Evolutionary conservation across 768 basidiomycete genomes (phyloP).

Genomic region (Tulasnella sp.): DNA sequence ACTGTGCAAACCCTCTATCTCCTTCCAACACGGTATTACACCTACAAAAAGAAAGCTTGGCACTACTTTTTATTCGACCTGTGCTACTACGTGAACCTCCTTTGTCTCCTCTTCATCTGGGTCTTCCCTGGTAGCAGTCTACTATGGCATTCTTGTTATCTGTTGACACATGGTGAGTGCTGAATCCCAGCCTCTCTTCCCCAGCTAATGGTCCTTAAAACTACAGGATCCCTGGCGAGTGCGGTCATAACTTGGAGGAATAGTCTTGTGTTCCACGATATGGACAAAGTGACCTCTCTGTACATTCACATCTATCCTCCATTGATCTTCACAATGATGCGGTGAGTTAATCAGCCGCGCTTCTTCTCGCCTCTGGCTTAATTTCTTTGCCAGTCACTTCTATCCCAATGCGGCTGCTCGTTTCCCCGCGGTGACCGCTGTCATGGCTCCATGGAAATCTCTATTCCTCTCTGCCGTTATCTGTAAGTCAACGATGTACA

Average conservation of each 20-base stretch:
- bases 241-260: conserved; percentile 99
- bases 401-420: conserved; percentile 71
- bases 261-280: conserved; percentile 94
- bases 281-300: conserved; percentile 90
- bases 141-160: conserved; percentile 88
- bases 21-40: conserved; percentile 72
- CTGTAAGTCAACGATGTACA: conserved; percentile 48
- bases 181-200: not conserved
- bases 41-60: conserved; percentile 87
- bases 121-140: conserved; percentile 64
- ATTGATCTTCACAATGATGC: conserved; percentile 82
- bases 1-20: conserved; percentile 70
- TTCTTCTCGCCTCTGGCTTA: not conserved
- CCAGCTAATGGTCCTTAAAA: not conserved
- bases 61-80: conserved; percentile 50
- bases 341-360: conserved; percentile 43
- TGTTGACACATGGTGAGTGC: conserved; percentile 64
- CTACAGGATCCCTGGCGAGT: conserved; percentile 63
- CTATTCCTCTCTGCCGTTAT: conserved; percentile 73
- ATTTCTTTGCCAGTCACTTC: conserved; percentile 65
- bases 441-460: conserved; percentile 61
- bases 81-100: conserved; percentile 88
- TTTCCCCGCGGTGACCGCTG: conserved; percentile 75
- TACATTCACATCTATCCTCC: conserved; percentile 95
- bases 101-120: conserved; percentile 91